Base-by-base conservation (phyloP, 176 grass and related monocot species). In the Eleusine coracana region DNA sequence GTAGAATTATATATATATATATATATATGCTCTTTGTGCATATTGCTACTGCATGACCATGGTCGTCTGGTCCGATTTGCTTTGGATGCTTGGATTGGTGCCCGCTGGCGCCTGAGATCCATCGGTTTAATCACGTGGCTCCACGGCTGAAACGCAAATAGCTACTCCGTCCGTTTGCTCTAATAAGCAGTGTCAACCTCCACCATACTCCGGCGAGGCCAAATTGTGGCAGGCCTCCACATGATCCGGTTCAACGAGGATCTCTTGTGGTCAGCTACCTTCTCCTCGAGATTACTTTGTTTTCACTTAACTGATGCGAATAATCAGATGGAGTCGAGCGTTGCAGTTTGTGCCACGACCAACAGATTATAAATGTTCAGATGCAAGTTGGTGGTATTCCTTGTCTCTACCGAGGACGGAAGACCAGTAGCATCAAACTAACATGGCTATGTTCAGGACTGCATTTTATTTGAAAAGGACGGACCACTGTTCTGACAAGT, bases 61-160 rank as follows among this genome's bases (percentile, higher is more conserved):
- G 14, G 17, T 61, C 44, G 20, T 75, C 49, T 39, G 14, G 29
- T 49, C 61, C 20, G 45, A 36, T 9, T 74, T 6, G 50, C 76
- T 75, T 88, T 39, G 88, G 88, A 90, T 90, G 66, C 88, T 85
- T 76, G 59, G 37, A 36, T 38, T 46, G 10, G 44, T 8, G 44
- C 11, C 7, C 44, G 44, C 44, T 46, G 44, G 1, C 44, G 44
- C 44, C 44, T 46, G 44, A 46, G 10, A 46, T 46, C 44, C 44
- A 46, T 46, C 44, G 44, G 44, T 46, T n/a, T 46, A 11, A 46
- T 12, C 9, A 10, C 44, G 0, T 10, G 44, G 9, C 44, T 46
- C 8, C 44, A 46, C 44, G 44, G 44, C 7, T 46, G 1, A 46
- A 46, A 46, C 44, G 44, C 11, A 46, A 46, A 46, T 10, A 46